Evolutionary conservation across 495 filamentous ascomycete species (phyloP), one percentile per base, ranked within the genome.

Genomic region (Bombardia bombarda): DNA sequence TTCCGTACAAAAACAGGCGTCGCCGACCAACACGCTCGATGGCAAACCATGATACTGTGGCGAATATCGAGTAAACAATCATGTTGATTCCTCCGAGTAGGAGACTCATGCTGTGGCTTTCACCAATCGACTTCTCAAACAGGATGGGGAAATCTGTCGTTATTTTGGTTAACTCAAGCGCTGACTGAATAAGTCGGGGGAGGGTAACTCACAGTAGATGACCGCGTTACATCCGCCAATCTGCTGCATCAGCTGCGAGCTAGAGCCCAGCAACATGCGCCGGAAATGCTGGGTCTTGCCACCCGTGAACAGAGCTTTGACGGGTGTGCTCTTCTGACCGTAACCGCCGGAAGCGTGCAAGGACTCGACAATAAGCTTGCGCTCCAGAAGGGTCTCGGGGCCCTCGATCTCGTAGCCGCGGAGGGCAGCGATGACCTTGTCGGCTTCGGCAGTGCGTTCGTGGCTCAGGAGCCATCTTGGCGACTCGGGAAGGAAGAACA

Each of bases 31-130:
- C 77, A 13, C 72, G 74, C 68, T 90, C 84, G 42, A 90, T 80
- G 55, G 85, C 76, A 63, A 87, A 89, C 82, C 84, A 90, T 0
- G 84, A 88, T 32, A 79, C 74, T 0, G 83, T 88, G 1, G 85
- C 64, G 47, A 84, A 87, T 45, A 88, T 75, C 12, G 82, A 69
- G 56, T 93, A 90, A 23, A 89, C 78, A 18, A 87, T 73, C 70
- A 86, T 33, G 3, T 18, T 33, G 7, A 33, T 75, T 55, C 86
- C 86, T 26, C 85, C 86, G 5, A 90, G 65, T 12, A 90, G 66
- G 9, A 90, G 59, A 12, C 78, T 72, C 49, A 88, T 70, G 41
- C 74, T 73, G 47, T 80, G 72, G 1, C 55, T 58, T 48, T 74
- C 65, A 16, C 62, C 47, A 49, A 90, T 78, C 16, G 77, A 80